Evolutionary conservation across 2,329 filamentous ascomycete genomes (phyloP).

Genomic region (Cryphonectria naterciae): DNA sequence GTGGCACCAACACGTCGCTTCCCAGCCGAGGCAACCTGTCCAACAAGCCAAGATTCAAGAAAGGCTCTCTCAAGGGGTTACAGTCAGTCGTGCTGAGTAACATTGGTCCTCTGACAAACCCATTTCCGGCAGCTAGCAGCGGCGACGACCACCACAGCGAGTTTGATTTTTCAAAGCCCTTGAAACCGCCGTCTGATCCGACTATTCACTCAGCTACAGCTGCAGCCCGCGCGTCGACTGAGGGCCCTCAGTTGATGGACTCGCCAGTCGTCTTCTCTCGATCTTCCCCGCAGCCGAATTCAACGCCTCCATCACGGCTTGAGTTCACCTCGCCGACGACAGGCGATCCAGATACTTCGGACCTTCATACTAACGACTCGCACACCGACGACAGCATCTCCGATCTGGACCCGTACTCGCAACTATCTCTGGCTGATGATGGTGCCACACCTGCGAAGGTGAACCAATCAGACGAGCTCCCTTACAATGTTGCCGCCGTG

Average conservation of each 20-base stretch:
- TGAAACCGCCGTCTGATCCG: constrained; percentile 7
- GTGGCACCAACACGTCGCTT: constrained; percentile 6
- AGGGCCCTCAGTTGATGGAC: neutral
- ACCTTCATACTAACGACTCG: constrained; percentile 27
- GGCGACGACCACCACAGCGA: constrained; percentile 14
- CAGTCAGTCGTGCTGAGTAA: constrained; percentile 29
- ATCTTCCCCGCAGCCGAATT: constrained; percentile 17
- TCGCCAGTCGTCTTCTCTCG: constrained; percentile 20
- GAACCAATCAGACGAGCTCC: neutral
- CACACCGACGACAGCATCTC: constrained; percentile 27
- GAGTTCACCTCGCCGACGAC: constrained; percentile 29
- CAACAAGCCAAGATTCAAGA: constrained; percentile 33
- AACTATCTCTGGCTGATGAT: constrained; percentile 6
- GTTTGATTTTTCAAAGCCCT: constrained; percentile 34
- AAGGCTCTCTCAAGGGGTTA: constrained; percentile 32
- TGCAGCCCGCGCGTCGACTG: neutral
- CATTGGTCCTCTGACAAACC: constrained; percentile 25
- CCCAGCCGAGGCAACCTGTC: constrained; percentile 8
- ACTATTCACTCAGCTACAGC: neutral
- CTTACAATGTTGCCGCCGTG: neutral
- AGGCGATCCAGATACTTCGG: constrained; percentile 23
- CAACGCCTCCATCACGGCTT: constrained; percentile 15
- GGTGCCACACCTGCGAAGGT: constrained; percentile 10
- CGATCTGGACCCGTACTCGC: constrained; percentile 27
- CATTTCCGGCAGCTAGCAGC: constrained; percentile 15